Conservation (phyloP, 2,329 filamentous ascomycete genomes). For the Orbilia brochopaga region DNA sequence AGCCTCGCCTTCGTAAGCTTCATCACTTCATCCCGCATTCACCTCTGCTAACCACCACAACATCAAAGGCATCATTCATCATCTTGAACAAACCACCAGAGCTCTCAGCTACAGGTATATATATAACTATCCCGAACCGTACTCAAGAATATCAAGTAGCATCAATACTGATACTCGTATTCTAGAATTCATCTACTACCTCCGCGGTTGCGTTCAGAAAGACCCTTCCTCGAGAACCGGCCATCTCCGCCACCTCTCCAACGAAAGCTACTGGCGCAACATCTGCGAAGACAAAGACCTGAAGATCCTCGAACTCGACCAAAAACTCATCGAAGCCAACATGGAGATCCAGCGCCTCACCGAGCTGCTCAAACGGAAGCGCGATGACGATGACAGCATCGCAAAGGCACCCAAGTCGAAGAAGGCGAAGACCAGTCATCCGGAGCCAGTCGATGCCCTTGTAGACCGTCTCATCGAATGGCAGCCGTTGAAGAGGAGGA, state of each 20-base stretch:
- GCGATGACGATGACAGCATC: not conserved
- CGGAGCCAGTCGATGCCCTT: not conserved
- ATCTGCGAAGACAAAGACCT: constrained; percentile 34
- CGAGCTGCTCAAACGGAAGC: constrained; percentile 11
- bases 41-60: not conserved
- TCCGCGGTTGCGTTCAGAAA: constrained; percentile 35
- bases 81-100: constrained; percentile 44
- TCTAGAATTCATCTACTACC: constrained; percentile 39
- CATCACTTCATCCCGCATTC: not conserved
- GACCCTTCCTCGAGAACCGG: constrained; percentile 4
- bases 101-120: constrained; percentile 29
- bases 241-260: constrained; percentile 16
- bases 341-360: constrained; percentile 26
- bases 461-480: constrained; percentile 12
- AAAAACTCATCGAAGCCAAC: constrained; percentile 30
- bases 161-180: not conserved
- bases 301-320: constrained; percentile 32
- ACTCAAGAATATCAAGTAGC: too few species aligned
- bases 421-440: constrained; percentile 2
- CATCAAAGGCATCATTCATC: constrained; percentile 36
- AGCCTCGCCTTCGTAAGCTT: constrained; percentile 34
- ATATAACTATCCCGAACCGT: not conserved
- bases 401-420: not conserved
- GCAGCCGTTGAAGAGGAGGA: constrained; percentile 29
- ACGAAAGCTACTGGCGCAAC: constrained; percentile 38